phyloP scores from a whole-genome alignment of 176 grass and related monocot species.

The Zea luxurians region DNA sequence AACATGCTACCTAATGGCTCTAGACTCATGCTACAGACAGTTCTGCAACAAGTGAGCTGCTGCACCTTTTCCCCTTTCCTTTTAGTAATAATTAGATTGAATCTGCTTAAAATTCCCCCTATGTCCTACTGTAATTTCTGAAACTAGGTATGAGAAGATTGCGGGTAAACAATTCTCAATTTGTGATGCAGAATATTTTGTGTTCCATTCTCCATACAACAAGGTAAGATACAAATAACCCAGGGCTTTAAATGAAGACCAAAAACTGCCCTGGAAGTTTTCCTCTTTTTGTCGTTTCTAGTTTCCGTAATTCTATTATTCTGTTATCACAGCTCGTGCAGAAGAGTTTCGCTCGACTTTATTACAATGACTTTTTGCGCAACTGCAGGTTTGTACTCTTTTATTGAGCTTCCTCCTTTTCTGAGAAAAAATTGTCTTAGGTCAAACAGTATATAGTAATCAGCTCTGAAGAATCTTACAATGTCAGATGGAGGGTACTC shows the following conservation, averaged over 20 bases:
- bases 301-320: background rate
- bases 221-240: constrained; percentile 52
- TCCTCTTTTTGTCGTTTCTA: background rate
- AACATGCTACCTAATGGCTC: constrained; percentile 82
- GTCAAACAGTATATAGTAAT: background rate
- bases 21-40: constrained; percentile 67
- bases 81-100: background rate
- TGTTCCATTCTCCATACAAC: constrained; percentile 99
- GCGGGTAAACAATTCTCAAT: constrained; percentile 80
- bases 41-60: constrained; percentile 68
- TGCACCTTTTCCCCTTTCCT: background rate
- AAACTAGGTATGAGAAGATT: constrained; percentile 69
- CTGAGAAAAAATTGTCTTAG: background rate
- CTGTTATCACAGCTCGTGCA: constrained; percentile 63
- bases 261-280: background rate
- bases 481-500: background rate
- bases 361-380: constrained; percentile 64
- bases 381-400: constrained; percentile 55
- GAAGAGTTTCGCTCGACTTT: constrained; percentile 75
- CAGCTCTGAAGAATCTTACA: background rate
- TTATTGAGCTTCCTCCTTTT: background rate
- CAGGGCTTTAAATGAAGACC: background rate
- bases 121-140: background rate
- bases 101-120: background rate
- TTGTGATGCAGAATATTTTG: constrained; percentile 78